Evolutionary conservation across 305 asterid species (phyloP).

Genomic region (Fraxinus paxiana): DNA sequence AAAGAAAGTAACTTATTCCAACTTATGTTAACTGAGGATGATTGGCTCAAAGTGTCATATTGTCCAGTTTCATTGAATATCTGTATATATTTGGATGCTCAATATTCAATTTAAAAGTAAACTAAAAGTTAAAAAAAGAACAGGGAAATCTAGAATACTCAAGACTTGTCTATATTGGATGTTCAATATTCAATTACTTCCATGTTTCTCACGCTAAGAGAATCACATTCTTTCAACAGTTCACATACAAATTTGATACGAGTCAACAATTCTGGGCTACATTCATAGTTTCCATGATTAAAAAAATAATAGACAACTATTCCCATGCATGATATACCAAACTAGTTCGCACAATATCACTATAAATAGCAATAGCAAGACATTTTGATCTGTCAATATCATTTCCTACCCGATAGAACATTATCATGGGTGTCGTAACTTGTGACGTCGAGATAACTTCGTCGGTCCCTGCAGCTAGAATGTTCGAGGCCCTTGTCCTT

Average conservation of each 20-base stretch:
- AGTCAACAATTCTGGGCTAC: neutral
- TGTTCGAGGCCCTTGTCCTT: conserved; percentile 45
- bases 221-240: neutral
- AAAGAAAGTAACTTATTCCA: neutral
- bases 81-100: neutral
- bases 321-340: neutral
- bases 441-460: conserved; percentile 29
- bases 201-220: neutral
- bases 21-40: neutral
- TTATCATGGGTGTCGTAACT: conserved; percentile 29
- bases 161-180: neutral
- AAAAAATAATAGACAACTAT: neutral
- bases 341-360: neutral
- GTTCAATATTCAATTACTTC: neutral
- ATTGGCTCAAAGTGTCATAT: neutral
- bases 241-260: neutral
- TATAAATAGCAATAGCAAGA: neutral
- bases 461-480: conserved; percentile 31
- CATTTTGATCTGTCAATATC: neutral
- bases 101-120: neutral
- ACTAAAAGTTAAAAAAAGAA: neutral
- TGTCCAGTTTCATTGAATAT: neutral
- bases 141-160: neutral
- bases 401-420: neutral
- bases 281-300: neutral